Evolutionary conservation across 192 early-diverging fungal genomes (phyloP).

Genomic region (Gorgonomyces haynaldii): DNA sequence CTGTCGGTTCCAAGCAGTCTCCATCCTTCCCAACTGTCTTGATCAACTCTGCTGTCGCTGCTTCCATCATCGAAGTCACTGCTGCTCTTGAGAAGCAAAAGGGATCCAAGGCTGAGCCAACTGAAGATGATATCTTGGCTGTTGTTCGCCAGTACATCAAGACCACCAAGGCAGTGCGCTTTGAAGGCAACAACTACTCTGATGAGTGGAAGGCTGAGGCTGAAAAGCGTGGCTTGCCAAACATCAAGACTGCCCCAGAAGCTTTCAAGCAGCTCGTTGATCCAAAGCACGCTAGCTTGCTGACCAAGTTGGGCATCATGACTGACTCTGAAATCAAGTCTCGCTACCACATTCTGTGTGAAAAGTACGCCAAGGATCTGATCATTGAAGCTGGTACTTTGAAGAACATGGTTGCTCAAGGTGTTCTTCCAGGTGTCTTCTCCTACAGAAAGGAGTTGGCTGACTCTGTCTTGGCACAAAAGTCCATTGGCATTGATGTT

Average conservation of each 20-base stretch:
- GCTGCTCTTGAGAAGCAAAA: slow-evolving; percentile 66
- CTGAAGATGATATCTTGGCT: slow-evolving; percentile 75
- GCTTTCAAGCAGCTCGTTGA: slow-evolving; percentile 77
- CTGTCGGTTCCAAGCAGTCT: slow-evolving; percentile 96
- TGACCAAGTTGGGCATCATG: slow-evolving; percentile 75
- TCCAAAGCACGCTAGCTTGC: slow-evolving; percentile 57
- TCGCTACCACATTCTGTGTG: slow-evolving; percentile 89
- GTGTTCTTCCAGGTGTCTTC: slow-evolving; percentile 80
- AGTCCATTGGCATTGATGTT: slow-evolving; percentile 35
- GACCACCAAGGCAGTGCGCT: slow-evolving; percentile 73
- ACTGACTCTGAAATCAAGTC: slow-evolving; percentile 76
- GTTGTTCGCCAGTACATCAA: slow-evolving; percentile 81
- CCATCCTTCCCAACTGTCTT: slow-evolving; percentile 92
- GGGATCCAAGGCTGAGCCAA: slow-evolving; percentile 66
- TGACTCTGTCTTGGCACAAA: slow-evolving; percentile 66
- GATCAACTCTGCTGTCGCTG: slow-evolving; percentile 84
- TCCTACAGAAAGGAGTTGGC: slow-evolving; percentile 81
- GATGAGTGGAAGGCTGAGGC: slow-evolving; percentile 89
- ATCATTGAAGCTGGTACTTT: slow-evolving; percentile 88
- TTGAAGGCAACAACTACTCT: slow-evolving; percentile 98
- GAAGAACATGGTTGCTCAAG: slow-evolving; percentile 63
- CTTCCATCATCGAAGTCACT: slow-evolving; percentile 62
- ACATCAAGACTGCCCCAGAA: slow-evolving; percentile 81
- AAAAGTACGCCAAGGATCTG: slow-evolving; percentile 96
- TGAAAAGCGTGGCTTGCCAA: slow-evolving; percentile 86